Evolutionary conservation across 2,329 filamentous ascomycete species (phyloP), one percentile per base, ranked within the genome.

Genomic region (Lasiodiplodia theobromae): DNA sequence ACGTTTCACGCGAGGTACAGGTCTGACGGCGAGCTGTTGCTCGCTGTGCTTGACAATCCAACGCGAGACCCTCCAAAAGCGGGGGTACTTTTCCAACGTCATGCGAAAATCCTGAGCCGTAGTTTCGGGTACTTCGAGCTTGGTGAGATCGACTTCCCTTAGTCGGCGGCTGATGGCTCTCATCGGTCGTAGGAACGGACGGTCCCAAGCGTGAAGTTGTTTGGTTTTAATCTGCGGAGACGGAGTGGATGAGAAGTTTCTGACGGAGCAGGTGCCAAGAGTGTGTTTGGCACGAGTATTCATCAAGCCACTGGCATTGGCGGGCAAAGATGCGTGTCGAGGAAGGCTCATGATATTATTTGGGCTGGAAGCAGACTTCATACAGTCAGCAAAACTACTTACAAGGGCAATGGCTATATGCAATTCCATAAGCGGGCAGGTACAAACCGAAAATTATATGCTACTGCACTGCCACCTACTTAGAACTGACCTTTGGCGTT

Each of bases 401-500:
- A 21, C 18, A 34, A 25, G 47, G 23, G 6, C 8, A 51, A 18
- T 16, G 23, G 44, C 44, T 21, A 10, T 10, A n/a, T 34, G 0
- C 10, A 25, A 21, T 31, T 4, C 31, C 6, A 21, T 31, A 34
- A 3, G 23, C 8, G 23, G 23, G 28, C 21, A 28, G 25, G 37
- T 60, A 60, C 38, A 47, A 21, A 47, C 11, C 14, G 37, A 16
- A 51, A 37, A 18, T n/a, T 51, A 25, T 23, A n/a, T 21, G 40
- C 12, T 28, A 37, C 23, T 62, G 21, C 23, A 51, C 12, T 63
- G 11, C 38, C 40, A 10, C 49, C 40, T 63, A 34, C 25, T 63
- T 10, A 16, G 16, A n/a, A 63, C 58, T 63, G 16, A 63, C 58
- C 58, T 63, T 63, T 63, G 40, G 34, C 58, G n/a, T 25, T 63